phyloP scores from a whole-genome alignment of 768 basidiomycete genomes.

The Tulasnella sp. region DNA sequence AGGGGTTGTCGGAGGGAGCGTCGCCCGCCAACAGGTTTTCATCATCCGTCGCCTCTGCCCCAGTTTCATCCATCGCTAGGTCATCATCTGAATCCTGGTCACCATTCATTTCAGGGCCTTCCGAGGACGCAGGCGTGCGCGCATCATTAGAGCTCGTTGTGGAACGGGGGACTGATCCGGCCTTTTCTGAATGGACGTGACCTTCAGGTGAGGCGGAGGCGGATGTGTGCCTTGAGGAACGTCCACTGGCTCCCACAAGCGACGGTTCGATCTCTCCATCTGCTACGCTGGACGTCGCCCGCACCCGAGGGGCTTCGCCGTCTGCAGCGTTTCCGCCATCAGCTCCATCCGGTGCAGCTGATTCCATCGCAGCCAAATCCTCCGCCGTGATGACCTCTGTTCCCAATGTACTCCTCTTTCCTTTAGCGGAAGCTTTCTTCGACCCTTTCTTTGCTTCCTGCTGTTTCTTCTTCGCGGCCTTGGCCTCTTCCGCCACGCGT shows the following conservation, averaged over 20 bases:
- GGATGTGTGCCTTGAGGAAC: neutral
- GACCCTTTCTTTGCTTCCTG: constrained; percentile 5
- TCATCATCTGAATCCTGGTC: neutral
- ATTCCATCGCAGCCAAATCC: constrained; percentile 1
- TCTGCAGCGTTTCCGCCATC: neutral
- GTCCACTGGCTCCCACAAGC: neutral
- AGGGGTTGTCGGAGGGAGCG: neutral
- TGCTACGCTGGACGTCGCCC: neutral
- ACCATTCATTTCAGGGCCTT: neutral
- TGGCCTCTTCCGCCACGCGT: constrained; percentile 39
- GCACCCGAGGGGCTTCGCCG: neutral
- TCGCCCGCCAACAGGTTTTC: constrained; percentile 7
- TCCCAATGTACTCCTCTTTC: constrained; percentile 23
- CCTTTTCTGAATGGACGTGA: neutral
- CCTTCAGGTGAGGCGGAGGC: neutral
- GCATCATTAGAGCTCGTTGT: neutral
- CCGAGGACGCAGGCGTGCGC: constrained; percentile 7
- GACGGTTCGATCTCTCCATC: neutral
- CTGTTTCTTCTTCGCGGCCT: constrained; percentile 31
- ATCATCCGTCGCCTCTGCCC: constrained; percentile 8
- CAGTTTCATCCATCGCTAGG: neutral
- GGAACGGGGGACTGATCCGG: neutral
- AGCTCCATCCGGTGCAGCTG: neutral
- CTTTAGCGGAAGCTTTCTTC: constrained; percentile 14
- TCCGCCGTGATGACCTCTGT: constrained; percentile 13